Percentiles rank a stretch among this genome's conserved stretches.
These are phyloP conservation scores for Podospora pseudopauciseta DNA, from an alignment of 495 filamentous ascomycete genomes.

Conservation along the genomic window DNA sequence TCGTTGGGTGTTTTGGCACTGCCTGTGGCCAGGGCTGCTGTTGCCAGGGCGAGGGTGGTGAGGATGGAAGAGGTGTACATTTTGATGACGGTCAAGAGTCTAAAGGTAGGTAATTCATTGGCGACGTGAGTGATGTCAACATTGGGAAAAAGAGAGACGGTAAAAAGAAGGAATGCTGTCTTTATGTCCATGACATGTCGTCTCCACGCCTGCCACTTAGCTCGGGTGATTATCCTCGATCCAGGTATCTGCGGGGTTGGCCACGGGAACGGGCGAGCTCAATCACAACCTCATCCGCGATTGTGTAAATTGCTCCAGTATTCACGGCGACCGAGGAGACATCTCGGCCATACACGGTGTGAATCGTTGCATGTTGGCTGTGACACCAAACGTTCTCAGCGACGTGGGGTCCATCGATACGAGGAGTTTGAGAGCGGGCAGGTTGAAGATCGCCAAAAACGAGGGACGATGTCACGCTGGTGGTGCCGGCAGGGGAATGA, in stretches of 20 bases:
- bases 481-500: background rate
- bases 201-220: background rate
- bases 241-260: background rate
- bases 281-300: background rate
- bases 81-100: background rate
- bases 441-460: background rate
- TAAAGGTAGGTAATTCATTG: background rate
- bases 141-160: background rate
- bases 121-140: background rate
- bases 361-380: background rate
- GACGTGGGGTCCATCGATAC: background rate
- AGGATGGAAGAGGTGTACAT: background rate
- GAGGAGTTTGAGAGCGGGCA: background rate
- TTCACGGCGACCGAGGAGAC: background rate
- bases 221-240: background rate
- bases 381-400: background rate
- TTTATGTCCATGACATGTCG: background rate
- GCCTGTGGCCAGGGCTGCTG: slow-evolving; percentile 2
- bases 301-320: background rate
- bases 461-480: background rate
- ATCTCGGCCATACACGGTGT: background rate
- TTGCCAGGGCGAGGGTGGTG: background rate
- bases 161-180: background rate
- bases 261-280: background rate
- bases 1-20: background rate